Percentiles rank a stretch among this genome's conserved stretches.
Conservation (phyloP, 2,329 filamentous ascomycete species). For the Microdochium trichocladiopsis region DNA sequence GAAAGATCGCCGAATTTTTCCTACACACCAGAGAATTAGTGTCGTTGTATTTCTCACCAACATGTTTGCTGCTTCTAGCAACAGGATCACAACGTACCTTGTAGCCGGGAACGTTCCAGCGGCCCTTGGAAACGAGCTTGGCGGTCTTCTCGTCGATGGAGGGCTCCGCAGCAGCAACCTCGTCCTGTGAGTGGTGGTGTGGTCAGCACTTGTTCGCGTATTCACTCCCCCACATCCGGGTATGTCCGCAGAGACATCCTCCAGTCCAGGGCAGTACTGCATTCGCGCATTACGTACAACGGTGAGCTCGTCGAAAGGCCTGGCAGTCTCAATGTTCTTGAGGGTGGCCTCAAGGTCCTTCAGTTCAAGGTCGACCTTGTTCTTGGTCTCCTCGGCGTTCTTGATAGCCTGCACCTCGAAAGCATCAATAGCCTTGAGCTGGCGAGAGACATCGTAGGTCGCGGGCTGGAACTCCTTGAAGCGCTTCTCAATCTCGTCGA, state of each 20-base stretch:
- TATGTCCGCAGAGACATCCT: conserved; percentile 4
- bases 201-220: conserved; percentile 12
- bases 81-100: conserved; percentile 60
- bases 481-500: conserved; percentile 97
- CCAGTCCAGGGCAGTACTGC: background rate
- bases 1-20: conserved; percentile 99
- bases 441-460: conserved; percentile 86
- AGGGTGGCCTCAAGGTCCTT: conserved; percentile 90
- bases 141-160: conserved; percentile 97
- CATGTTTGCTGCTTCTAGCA: background rate
- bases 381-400: conserved; percentile 96
- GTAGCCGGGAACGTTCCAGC: conserved; percentile 98
- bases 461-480: conserved; percentile 86
- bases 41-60: background rate
- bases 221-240: conserved; percentile 2
- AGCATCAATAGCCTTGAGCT: conserved; percentile 96
- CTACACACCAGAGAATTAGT: conserved; percentile 50
- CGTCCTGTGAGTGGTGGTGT: conserved; percentile 57
- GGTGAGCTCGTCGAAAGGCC: conserved; percentile 94
- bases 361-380: conserved; percentile 90
- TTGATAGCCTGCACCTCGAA: conserved; percentile 96
- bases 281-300: conserved; percentile 61
- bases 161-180: conserved; percentile 87
- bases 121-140: conserved; percentile 92
- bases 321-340: conserved; percentile 92